Base-by-base conservation (phyloP, 306 rosid genomes). In the Morella rubra region DNA sequence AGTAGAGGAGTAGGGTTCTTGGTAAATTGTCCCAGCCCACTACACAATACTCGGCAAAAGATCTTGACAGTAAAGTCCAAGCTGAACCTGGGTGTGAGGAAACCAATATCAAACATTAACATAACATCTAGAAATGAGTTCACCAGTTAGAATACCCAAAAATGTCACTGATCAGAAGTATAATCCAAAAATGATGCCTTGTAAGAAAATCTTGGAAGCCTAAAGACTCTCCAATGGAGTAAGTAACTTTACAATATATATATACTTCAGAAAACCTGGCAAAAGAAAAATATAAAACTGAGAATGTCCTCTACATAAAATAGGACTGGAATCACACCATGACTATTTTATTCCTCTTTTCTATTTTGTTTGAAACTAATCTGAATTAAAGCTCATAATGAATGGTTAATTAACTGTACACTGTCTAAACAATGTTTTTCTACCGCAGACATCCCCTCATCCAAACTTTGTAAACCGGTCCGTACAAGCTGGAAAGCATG, bases 21-120 rank as follows among this genome's bases (percentile, higher is more conserved):
- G 97, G 97, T 40, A 90, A 75, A 85, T 94, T 94, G 82, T 94
- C 97, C 98, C 98, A 91, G 0, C 97, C 98, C 71, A 90, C 73
- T 16, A 91, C 80, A 87, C 96, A 89, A 51, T 91, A 94, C 76
- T 94, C 96, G 0, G 96, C 81, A 71, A 91, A 94, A 11, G 97
- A 89, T 79, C 98, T 90, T 82, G 98, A 94, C 60, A 94, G 47
- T 73, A 91, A 73, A 80, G 97, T 89, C 98, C 98, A 94, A 3
- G 98, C 98, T 56, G 98, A 94, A 75, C 98, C 98, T 93, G 86
- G 64, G 61, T 56, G 3, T 40, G 65, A 68, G 69, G 60, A 70
- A 71, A 20, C 18, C 22, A 75, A 66, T 27, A 71, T 49, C 76
- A 71, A 32, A 32, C 37, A 0, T 32, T 32, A 32, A 32, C 37